Evolutionary conservation across 768 basidiomycete genomes (phyloP), one percentile per base, ranked within the genome.

Genomic region (Hypsizygus marmoreus): DNA sequence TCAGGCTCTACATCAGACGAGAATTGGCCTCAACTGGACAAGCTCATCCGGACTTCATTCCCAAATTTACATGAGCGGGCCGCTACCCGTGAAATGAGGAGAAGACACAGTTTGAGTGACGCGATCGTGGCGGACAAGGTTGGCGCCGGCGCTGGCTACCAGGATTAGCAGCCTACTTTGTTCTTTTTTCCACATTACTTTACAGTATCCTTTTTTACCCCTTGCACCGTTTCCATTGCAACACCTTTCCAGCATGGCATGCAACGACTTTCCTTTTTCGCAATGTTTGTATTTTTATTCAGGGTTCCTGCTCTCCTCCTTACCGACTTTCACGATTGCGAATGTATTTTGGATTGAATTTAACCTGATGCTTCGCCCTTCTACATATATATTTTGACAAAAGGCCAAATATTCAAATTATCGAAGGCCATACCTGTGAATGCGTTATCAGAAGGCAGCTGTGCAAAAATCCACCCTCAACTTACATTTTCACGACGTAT

Each of bases 401-500:
- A n/a, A n/a, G n/a, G n/a, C n/a, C n/a, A n/a, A n/a, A n/a, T n/a
- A n/a, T n/a, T n/a, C n/a, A n/a, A n/a, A n/a, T 68, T 60, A 80
- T 58, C 76, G 71, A 50, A 85, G 59, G 38, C 76, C 82, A 66
- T 83, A 84, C 79, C 82, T 84, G 53, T 42, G 28, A 28, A 30
- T 47, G 28, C 30, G 26, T 31, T 47, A 38, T 16, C 22, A 19
- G 1, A 11, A 34, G 36, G 42, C 17, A 16, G 26, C 26, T 35
- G 19, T 9, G 34, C 19, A 26, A 20, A 37, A 51, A 28, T 22
- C 17, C 28, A 35, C 43, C 7, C 17, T 28, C 20, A 17, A 65
- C 83, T 20, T 45, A 92, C 93, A 91, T 91, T 75, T 91, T 93
- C 1, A 97, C 94, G 20, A 75, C 74, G 63, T 85, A 97, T 43